Conservation (phyloP, 2,329 filamentous ascomycete genomes). For the Claviceps lovelessii region DNA sequence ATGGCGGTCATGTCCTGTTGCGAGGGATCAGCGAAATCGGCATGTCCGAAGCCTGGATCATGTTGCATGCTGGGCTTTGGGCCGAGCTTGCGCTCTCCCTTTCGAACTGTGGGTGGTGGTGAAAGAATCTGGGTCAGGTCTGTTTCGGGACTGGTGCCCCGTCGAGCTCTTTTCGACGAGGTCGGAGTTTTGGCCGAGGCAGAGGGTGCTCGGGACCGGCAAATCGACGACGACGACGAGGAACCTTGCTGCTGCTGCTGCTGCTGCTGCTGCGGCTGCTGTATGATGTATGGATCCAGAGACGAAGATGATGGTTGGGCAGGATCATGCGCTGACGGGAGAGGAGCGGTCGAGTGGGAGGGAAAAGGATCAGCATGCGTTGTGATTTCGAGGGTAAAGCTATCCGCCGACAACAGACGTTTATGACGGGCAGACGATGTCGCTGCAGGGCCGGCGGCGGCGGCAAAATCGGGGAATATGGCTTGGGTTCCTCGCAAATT, state of each 20-base stretch:
- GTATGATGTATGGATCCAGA: constrained; percentile 27
- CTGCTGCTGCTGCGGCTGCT: too few relatives aligned
- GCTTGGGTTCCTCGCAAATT: constrained; percentile 35
- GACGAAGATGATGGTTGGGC: constrained; percentile 45
- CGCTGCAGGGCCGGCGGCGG: constrained; percentile 22
- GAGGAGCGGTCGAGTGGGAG: constrained; percentile 33
- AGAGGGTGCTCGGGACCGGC: constrained; percentile 15
- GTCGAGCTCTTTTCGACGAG: constrained; percentile 31
- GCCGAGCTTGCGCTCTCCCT: constrained; percentile 40
- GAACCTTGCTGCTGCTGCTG: too few relatives aligned
- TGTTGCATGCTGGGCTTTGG: constrained; percentile 43
- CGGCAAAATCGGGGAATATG: constrained; percentile 31
- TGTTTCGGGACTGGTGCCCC: constrained; percentile 23
- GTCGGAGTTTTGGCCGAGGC: constrained; percentile 10
- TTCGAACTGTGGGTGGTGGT: constrained; percentile 43
- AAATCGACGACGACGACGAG: constrained; percentile 15
- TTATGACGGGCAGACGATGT: constrained; percentile 26
- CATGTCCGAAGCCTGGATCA: constrained; percentile 39
- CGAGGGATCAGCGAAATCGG: constrained; percentile 34
- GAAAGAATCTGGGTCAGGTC: constrained; percentile 38
- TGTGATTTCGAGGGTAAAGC: constrained; percentile 35
- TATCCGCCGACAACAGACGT: constrained; percentile 35
- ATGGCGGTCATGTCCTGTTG: constrained; percentile 35
- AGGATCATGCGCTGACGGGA: constrained; percentile 47
- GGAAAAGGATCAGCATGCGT: constrained; percentile 51